Evolutionary conservation across 75 land plant species (phyloP).

Genomic region (Pinus taeda): DNA sequence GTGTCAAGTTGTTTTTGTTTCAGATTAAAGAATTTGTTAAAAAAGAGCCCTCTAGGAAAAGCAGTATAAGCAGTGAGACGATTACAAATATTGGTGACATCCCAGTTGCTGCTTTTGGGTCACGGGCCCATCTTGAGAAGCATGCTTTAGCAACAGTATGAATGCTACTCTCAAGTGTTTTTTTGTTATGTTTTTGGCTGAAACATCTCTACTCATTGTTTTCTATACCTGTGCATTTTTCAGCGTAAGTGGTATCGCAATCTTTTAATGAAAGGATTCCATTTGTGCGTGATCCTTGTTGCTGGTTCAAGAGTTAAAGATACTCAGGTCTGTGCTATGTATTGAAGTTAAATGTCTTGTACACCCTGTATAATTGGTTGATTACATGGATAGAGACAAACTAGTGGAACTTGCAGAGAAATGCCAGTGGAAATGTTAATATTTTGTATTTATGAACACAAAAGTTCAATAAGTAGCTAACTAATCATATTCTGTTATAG

Average conservation of each 20-base stretch:
- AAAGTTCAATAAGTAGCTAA: neutral
- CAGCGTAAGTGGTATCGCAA: slow-evolving; percentile 99
- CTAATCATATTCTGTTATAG: slow-evolving; percentile 28
- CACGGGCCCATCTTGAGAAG: slow-evolving; percentile 98
- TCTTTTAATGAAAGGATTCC: slow-evolving; percentile 97
- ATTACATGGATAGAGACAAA: neutral
- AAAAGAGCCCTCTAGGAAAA: slow-evolving; percentile 19
- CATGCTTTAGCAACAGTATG: slow-evolving; percentile 89
- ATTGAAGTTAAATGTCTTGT: neutral
- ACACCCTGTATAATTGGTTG: neutral
- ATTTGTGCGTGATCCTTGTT: slow-evolving; percentile 83
- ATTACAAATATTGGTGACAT: slow-evolving; percentile 34
- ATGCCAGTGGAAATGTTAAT: neutral
- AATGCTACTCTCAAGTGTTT: slow-evolving; percentile 4
- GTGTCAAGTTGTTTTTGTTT: slow-evolving; percentile 11
- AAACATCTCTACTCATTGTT: slow-evolving; percentile 6
- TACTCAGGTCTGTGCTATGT: slow-evolving; percentile 62
- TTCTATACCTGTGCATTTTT: slow-evolving; percentile 11
- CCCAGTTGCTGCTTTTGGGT: slow-evolving; percentile 85
- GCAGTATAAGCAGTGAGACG: slow-evolving; percentile 7
- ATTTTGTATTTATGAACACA: neutral
- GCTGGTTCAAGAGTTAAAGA: slow-evolving; percentile 94
- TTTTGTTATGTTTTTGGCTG: neutral
- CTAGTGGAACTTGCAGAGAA: slow-evolving; percentile 2
- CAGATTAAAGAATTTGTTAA: slow-evolving; percentile 43